A percentile compares a stretch with the other conserved stretches of the same genome.
Conservation (phyloP, 139 green algal species). For the Volvox africanus region DNA sequence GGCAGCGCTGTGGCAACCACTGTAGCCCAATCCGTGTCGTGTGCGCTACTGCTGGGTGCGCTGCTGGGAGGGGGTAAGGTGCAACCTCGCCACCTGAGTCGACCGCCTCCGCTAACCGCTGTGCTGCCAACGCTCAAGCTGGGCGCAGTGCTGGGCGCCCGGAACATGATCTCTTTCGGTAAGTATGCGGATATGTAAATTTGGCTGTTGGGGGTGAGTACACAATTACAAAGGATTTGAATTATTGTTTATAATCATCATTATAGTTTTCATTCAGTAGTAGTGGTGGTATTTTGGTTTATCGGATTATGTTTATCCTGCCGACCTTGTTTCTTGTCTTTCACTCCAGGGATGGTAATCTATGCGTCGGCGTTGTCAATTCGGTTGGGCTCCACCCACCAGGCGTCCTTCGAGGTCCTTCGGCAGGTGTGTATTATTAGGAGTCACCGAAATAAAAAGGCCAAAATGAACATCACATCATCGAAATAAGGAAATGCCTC, state of each 20-base stretch:
- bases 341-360: constrained; percentile 66
- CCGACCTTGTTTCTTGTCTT: no score
- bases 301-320: no score
- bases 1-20: constrained; percentile 65
- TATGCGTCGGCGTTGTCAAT: constrained; percentile 66
- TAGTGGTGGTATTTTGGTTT: no score
- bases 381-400: constrained; percentile 55
- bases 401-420: constrained; percentile 72
- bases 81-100: constrained; percentile 51
- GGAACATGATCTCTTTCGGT: constrained; percentile 75
- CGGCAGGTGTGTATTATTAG: constrained; percentile 44
- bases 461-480: no score
- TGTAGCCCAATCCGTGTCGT: constrained; percentile 33
- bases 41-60: background rate
- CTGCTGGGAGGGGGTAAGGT: constrained; percentile 13
- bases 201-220: no score
- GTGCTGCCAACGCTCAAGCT: constrained; percentile 61
- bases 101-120: constrained; percentile 50
- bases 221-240: no score
- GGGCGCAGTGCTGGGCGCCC: constrained; percentile 58
- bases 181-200: background rate
- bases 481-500: no score
- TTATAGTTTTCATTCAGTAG: no score
- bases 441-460: no score
- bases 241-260: no score